Evolutionary conservation across 345 rosid genomes (phyloP), one percentile per base, ranked within the genome.

Genomic region (Acer negundo): DNA sequence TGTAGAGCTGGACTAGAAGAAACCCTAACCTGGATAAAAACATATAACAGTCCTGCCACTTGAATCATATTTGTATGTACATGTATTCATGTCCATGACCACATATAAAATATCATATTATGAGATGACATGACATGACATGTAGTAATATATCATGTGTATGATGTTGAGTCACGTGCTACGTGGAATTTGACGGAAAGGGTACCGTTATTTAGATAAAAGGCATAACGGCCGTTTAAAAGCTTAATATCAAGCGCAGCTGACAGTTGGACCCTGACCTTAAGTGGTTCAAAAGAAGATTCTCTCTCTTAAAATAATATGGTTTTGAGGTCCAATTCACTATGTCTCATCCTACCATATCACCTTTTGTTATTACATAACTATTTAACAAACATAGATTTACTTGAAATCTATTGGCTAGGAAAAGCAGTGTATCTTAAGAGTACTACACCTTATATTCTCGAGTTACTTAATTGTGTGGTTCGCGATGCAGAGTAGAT

Each of bases 141-240:
- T 66, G 70, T 4, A 1, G 5, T 47, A 58, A 40, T 76, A 55
- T 62, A 61, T 75, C 19, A 58, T 76, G 75, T 53, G 38, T 67
- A 53, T 12, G 22, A 26, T 19, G 20, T 69, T 20, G 53, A 26
- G 69, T 53, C 69, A 70, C 55, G 49, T 73, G 70, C 67, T 23
- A 9, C 75, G 75, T 76, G 65, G 78, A 81, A 73, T 13, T 79
- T 79, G 79, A 84, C 75, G 83, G 87, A 81, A 79, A 61, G 71
- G 38, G 16, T 69, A 62, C 67, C 79, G 79, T 76, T 69, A 62
- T 15, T 63, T 55, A 19, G 73, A 19, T 24, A 55, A 56, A 44
- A 46, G 81, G 75, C 74, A 62, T 59, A 73, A 79, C 77, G 77
- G 78, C 77, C 84, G 79, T 81, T 83, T 76, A 75, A 75, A 84